A percentile compares a stretch with the other conserved stretches of the same genome.
These are phyloP conservation scores for Macaranga tanarius DNA, from an alignment of 441 rosid genomes.

Conservation along the genomic window DNA sequence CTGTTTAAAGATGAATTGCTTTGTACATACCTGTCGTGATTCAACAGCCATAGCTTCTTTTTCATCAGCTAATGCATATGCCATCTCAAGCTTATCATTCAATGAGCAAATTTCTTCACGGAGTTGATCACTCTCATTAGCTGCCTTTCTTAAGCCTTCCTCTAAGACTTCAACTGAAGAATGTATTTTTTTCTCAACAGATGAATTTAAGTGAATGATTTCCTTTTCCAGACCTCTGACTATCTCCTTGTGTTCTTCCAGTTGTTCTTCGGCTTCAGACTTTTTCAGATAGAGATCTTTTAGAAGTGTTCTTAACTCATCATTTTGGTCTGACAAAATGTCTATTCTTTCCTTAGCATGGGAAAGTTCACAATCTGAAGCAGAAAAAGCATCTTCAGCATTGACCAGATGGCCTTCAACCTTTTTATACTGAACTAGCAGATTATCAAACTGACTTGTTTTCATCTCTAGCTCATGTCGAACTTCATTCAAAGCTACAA, in stretches of 20 bases:
- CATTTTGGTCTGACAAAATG: slow-evolving; percentile 61
- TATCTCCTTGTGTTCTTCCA: slow-evolving; percentile 72
- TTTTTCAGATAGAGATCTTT: slow-evolving; percentile 67
- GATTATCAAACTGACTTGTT: slow-evolving; percentile 58
- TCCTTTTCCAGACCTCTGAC: slow-evolving; percentile 73
- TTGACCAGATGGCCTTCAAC: slow-evolving; percentile 52
- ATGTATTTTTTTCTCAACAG: slow-evolving; percentile 46
- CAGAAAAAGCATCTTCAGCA: slow-evolving; percentile 51
- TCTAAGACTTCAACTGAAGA: slow-evolving; percentile 49
- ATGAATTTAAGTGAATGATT: slow-evolving; percentile 56
- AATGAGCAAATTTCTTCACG: slow-evolving; percentile 56
- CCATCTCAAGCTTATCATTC: slow-evolving; percentile 67
- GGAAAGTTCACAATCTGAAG: slow-evolving; percentile 52
- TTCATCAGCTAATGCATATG: slow-evolving; percentile 79
- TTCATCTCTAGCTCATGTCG: slow-evolving; percentile 63
- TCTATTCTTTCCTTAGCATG: slow-evolving; percentile 57
- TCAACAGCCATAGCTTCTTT: slow-evolving; percentile 82
- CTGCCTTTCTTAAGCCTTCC: slow-evolving; percentile 49
- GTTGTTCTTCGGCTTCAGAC: slow-evolving; percentile 63
- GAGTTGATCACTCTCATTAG: slow-evolving; percentile 62
- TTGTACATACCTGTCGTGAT: slow-evolving; percentile 68
- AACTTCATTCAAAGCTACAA: slow-evolving; percentile 49
- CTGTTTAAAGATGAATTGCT: slow-evolving; percentile 18
- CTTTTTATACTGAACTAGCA: slow-evolving; percentile 49
- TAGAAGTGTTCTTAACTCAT: slow-evolving; percentile 59